Base-by-base conservation (phyloP, 495 filamentous ascomycete genomes). In the Penicillium dipodomyicola region DNA sequence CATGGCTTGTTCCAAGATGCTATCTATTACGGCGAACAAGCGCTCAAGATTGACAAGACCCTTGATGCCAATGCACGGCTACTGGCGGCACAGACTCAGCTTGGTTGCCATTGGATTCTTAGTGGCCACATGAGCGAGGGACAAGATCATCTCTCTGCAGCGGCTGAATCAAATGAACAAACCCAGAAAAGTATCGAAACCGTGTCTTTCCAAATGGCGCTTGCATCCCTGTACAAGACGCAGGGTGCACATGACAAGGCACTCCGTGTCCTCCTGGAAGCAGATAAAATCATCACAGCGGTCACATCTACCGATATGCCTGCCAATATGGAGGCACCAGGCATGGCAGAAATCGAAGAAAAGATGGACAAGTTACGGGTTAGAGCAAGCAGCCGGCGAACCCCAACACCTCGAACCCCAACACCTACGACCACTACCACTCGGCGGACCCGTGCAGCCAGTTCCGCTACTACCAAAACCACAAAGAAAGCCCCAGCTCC, bases 1-100 rank as follows among this genome's bases (percentile, higher is more conserved):
- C 81, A 92, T 63, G 93, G 95, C 44, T 80, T 96, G 68, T 89
- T 91, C 61, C 86, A 88, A 49, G 95, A 97, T 67, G 88, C 92
- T 7, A 75, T 93, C n/a, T 94, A 91, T 70, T 96, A 96, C 62
- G 82, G 87, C 7, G 87, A 96, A 59, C 87, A 96, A 65, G 90
- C 90, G 1, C 75, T 88, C 49, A 90, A 89, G 67, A 83, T 96
- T 57, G 91, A 89, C 47, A 78, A 82, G 42, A 83, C 85, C 12
- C 81, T 87, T 9, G 74, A 81, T 35, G 85, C 90, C 4, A 79
- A 82, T 59, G 74, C 81, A 17, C 82, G 86, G 39, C 62, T 80
- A 22, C 65, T 76, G 25, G 71, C 73, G 25, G 76, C 73, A n/a
- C 76, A 77, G 55, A 80, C 84, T 3, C 78, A 85, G 65, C 75